A percentile compares a stretch with the other conserved stretches of the same genome.
These are phyloP conservation scores for Oropetium thomaeum DNA, from an alignment of 176 grass and related monocot species.

Conservation along the genomic window DNA sequence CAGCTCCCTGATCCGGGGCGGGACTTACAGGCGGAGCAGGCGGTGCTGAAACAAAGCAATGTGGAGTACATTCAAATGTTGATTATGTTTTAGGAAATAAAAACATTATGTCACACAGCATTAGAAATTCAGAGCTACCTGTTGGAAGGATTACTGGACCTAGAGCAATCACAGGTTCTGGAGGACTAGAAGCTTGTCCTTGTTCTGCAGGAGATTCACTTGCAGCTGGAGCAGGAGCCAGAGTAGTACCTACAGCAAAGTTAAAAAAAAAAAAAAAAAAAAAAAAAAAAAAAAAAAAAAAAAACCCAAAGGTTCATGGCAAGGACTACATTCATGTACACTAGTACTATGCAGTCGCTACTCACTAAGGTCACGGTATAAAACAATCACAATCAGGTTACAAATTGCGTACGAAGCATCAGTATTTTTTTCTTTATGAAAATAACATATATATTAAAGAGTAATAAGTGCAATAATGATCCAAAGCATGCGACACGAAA, in stretches of 20 bases:
- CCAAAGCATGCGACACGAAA: not conserved
- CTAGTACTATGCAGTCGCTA: not conserved
- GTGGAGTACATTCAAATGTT: not conserved
- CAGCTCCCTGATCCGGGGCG: conserved; percentile 5
- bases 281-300: no score
- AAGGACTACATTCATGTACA: not conserved
- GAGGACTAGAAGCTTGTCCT: conserved; percentile 53
- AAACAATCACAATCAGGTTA: not conserved
- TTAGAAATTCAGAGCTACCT: conserved; percentile 42
- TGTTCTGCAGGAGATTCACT: conserved; percentile 35
- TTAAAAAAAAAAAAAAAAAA: no score
- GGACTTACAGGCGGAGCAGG: conserved; percentile 19
- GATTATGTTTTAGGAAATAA: not conserved
- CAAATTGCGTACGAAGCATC: not conserved
- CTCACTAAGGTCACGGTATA: not conserved
- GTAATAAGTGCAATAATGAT: conserved; percentile 4
- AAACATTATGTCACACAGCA: not conserved
- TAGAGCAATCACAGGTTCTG: conserved; percentile 31
- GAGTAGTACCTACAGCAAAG: conserved; percentile 45
- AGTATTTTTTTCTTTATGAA: not conserved
- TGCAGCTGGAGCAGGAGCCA: conserved; percentile 35
- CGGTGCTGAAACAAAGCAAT: conserved; percentile 40
- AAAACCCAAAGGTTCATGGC: conserved; percentile 16
- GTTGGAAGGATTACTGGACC: conserved; percentile 43
- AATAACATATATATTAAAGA: conserved; percentile 4